phyloP scores from a whole-genome alignment of 441 rosid genomes.

The Gossypium gossypioides region DNA sequence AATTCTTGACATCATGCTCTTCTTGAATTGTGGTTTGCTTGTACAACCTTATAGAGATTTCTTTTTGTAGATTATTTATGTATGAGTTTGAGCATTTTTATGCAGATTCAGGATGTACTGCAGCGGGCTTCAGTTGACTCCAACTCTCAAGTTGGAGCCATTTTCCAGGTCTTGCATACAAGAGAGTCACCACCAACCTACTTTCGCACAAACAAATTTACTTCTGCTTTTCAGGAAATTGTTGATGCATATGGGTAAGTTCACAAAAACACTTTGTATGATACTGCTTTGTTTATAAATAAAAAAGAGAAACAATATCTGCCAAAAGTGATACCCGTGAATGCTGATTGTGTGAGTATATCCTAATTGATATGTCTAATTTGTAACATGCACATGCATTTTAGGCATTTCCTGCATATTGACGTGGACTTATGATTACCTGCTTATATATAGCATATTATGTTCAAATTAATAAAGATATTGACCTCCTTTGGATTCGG shows the following conservation, averaged over 20 bases:
- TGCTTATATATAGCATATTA: background rate
- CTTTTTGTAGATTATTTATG: background rate
- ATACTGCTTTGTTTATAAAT: background rate
- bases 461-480: background rate
- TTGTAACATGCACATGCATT: background rate
- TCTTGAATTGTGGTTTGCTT: background rate
- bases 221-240: constrained; percentile 66
- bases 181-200: constrained; percentile 67
- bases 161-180: constrained; percentile 52
- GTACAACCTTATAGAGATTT: background rate
- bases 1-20: background rate
- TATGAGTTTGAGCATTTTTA: constrained; percentile 13
- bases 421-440: background rate
- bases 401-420: background rate
- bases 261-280: constrained; percentile 1
- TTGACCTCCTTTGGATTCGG: background rate
- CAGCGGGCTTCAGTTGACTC: constrained; percentile 58
- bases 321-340: background rate
- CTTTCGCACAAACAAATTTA: constrained; percentile 60
- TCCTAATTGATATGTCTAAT: background rate
- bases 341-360: background rate
- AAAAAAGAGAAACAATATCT: background rate
- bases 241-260: constrained; percentile 82
- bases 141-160: constrained; percentile 64
- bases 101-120: constrained; percentile 66